Conservation (phyloP, 2,329 filamentous ascomycete species). For the Alternaria viburni region DNA sequence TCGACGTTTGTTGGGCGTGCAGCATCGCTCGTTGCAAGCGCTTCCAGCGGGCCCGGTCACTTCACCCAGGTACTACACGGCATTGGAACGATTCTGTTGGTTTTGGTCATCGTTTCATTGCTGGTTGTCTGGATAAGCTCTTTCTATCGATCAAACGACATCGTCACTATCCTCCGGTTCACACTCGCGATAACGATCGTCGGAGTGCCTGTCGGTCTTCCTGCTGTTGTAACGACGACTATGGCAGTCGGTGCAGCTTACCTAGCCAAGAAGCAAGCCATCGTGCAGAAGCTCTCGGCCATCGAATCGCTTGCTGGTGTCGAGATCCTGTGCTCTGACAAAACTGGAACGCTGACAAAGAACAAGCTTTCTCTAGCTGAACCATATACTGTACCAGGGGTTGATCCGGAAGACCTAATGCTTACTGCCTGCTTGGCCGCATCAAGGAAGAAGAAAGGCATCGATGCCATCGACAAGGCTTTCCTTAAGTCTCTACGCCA, state of each 20-base stretch:
- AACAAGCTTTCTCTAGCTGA: slow-evolving; percentile 90
- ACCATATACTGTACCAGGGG: slow-evolving; percentile 81
- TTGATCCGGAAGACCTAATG: slow-evolving; percentile 88
- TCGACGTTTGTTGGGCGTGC: slow-evolving; percentile 89
- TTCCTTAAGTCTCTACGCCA: slow-evolving; percentile 84
- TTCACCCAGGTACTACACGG: slow-evolving; percentile 91
- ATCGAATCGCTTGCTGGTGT: slow-evolving; percentile 93
- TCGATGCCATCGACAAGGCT: slow-evolving; percentile 93
- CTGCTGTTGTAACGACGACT: slow-evolving; percentile 90
- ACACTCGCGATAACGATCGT: slow-evolving; percentile 90
- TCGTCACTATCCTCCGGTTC: slow-evolving; percentile 80
- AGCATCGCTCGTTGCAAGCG: slow-evolving; percentile 82
- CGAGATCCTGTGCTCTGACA: slow-evolving; percentile 93
- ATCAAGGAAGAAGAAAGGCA: slow-evolving; percentile 93
- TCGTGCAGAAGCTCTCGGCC: slow-evolving; percentile 89
- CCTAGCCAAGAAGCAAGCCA: slow-evolving; percentile 89
- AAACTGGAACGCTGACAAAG: slow-evolving; percentile 91
- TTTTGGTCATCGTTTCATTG: slow-evolving; percentile 81
- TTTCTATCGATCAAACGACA: slow-evolving; percentile 85
- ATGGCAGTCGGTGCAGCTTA: slow-evolving; percentile 94
- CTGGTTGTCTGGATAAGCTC: slow-evolving; percentile 84
- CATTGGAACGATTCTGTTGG: slow-evolving; percentile 80
- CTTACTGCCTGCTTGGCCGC: slow-evolving; percentile 88
- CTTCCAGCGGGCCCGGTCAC: slow-evolving; percentile 76
- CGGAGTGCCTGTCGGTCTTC: slow-evolving; percentile 90